Conservation (phyloP, 2,329 filamentous ascomycete species). For the Hymenoscyphus repandus region DNA sequence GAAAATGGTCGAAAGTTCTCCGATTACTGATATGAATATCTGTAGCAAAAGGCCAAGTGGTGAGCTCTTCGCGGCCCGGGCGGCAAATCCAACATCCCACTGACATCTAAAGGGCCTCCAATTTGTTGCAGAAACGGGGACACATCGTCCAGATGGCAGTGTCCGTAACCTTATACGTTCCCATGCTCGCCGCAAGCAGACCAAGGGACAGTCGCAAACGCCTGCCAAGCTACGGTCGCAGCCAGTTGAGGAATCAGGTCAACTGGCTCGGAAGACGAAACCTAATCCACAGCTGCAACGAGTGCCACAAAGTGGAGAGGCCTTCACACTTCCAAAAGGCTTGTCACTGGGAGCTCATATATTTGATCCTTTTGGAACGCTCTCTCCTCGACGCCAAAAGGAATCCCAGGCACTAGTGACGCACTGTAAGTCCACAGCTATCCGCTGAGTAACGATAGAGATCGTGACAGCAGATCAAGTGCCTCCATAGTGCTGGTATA, state of each 20-base stretch:
- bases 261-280: neutral
- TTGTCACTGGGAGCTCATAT: neutral
- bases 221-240: neutral
- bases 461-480: neutral
- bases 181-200: constrained; percentile 9
- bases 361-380: neutral
- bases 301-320: neutral
- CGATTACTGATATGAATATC: neutral
- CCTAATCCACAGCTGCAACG: neutral
- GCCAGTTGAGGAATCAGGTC: neutral
- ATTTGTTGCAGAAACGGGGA: constrained; percentile 11
- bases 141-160: constrained; percentile 7
- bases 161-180: constrained; percentile 11
- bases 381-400: neutral
- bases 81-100: neutral
- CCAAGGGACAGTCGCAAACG: neutral
- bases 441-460: neutral
- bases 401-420: neutral
- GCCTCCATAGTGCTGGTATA: neutral
- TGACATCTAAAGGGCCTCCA: constrained; percentile 2
- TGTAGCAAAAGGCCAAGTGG: neutral
- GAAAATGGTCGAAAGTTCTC: too few relatives aligned
- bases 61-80: neutral
- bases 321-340: neutral
- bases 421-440: neutral